Conservation (phyloP, 805 yeast species). For the Kluyveromyces aestuarii region DNA sequence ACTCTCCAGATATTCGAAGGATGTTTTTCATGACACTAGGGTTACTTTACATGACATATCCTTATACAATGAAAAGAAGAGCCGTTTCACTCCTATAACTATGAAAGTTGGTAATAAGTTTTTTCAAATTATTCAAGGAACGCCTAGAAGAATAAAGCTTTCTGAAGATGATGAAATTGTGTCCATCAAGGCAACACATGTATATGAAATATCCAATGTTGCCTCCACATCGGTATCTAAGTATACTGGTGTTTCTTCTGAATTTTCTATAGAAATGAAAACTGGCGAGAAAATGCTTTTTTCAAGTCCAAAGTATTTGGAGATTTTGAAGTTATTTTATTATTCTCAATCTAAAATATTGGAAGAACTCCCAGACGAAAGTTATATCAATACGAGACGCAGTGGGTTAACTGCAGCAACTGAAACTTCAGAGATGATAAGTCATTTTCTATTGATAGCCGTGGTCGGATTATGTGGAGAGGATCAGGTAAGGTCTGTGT, state of each 20-base stretch:
- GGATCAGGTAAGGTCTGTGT: constrained; percentile 50
- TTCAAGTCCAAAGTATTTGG: constrained; percentile 43
- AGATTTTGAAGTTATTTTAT: constrained; percentile 61
- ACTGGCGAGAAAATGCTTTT: constrained; percentile 33
- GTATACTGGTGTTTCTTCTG: constrained; percentile 40
- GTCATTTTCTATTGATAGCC: constrained; percentile 53
- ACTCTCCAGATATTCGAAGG: constrained; percentile 34
- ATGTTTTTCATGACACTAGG: constrained; percentile 39
- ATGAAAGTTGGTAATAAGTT: constrained; percentile 62
- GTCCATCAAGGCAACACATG: constrained; percentile 34
- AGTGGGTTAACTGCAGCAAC: constrained; percentile 2
- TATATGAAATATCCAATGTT: constrained; percentile 34
- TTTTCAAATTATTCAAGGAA: constrained; percentile 45
- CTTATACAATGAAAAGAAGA: constrained; percentile 38
- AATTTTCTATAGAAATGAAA: constrained; percentile 37
- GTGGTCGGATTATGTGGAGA: constrained; percentile 57
- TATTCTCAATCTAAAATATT: constrained; percentile 51
- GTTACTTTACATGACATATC: constrained; percentile 45
- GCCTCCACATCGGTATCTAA: constrained; percentile 33
- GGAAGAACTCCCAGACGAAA: constrained; percentile 25
- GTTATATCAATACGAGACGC: constrained; percentile 5
- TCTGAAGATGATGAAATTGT: constrained; percentile 26
- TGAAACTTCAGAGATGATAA: constrained; percentile 34
- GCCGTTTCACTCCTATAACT: constrained; percentile 50
- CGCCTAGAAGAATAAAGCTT: constrained; percentile 34